A percentile compares a stretch with the other conserved stretches of the same genome.
phyloP scores from a whole-genome alignment of 2,329 filamentous ascomycete species.

The Cytospora piceae region DNA sequence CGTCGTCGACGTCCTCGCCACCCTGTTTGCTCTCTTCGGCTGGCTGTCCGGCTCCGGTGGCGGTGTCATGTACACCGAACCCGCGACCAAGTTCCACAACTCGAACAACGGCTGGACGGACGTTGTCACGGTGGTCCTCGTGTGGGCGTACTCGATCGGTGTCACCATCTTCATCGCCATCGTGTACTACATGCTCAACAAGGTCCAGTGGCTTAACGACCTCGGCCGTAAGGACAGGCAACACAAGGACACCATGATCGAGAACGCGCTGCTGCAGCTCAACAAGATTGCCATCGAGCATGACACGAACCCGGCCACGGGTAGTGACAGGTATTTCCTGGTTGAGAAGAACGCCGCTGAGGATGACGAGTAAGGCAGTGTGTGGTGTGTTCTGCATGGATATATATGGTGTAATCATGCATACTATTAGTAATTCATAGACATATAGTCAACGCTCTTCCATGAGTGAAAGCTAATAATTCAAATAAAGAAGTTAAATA shows the following conservation, averaged over 20 bases:
- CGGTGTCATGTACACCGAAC: conserved; percentile 26
- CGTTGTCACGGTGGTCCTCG: conserved; percentile 64
- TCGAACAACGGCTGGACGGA: conserved; percentile 47
- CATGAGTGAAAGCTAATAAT: not conserved
- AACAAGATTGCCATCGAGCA: conserved; percentile 67
- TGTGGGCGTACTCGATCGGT: conserved; percentile 69
- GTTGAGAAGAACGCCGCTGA: conserved; percentile 31
- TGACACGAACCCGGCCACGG: conserved; percentile 46
- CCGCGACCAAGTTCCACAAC: conserved; percentile 31
- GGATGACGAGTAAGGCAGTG: conserved; percentile 28
- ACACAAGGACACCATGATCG: conserved; percentile 64
- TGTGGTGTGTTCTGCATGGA: not conserved
- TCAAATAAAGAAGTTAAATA: not conserved
- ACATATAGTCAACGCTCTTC: not conserved
- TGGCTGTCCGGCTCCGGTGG: conserved; percentile 61
- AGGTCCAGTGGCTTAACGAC: conserved; percentile 61
- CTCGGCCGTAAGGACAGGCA: conserved; percentile 66
- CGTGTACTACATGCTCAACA: conserved; percentile 66
- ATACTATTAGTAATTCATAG: not conserved
- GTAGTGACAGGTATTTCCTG: conserved; percentile 24
- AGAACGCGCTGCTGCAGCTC: conserved; percentile 68
- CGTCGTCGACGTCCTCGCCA: conserved; percentile 71
- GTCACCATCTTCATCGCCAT: conserved; percentile 68
- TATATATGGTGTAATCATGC: not conserved
- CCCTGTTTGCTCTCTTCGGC: conserved; percentile 75